A percentile compares a stretch with the other conserved stretches of the same genome.
Evolutionary conservation across 2,329 filamentous ascomycete genomes (phyloP).

Genomic region (Neoscytalidium dimidiatum): DNA sequence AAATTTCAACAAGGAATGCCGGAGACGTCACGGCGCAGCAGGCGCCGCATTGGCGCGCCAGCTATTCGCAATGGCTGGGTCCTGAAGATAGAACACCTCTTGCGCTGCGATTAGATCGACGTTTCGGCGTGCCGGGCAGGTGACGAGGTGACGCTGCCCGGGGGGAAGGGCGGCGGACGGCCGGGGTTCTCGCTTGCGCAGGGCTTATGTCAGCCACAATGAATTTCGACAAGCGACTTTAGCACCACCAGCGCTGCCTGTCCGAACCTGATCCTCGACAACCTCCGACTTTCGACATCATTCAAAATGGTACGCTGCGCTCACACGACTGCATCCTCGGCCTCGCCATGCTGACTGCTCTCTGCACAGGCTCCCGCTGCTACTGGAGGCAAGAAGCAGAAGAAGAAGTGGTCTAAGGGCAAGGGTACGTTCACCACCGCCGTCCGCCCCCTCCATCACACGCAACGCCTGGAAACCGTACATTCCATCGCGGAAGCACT

Average conservation of each 20-base stretch:
- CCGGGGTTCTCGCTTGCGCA: neutral
- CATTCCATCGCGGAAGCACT: neutral
- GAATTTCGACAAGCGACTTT: slow-evolving; percentile 21
- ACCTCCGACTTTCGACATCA: slow-evolving; percentile 33
- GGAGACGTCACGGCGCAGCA: neutral
- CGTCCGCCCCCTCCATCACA: slow-evolving; percentile 19
- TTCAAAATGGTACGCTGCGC: slow-evolving; percentile 44
- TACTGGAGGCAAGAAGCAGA: slow-evolving; percentile 75
- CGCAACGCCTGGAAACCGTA: neutral
- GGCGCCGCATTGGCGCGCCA: neutral
- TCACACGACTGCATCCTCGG: neutral
- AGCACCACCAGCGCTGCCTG: slow-evolving; percentile 1
- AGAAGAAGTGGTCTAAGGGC: slow-evolving; percentile 77
- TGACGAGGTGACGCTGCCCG: slow-evolving; percentile 2
- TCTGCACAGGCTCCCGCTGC: slow-evolving; percentile 52
- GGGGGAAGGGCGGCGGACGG: neutral
- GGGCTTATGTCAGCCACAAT: slow-evolving; percentile 13
- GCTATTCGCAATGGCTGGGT: neutral
- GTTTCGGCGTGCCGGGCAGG: neutral
- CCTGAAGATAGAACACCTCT: too few relatives aligned
- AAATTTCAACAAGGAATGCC: neutral
- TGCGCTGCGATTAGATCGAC: neutral
- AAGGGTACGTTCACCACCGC: slow-evolving; percentile 50
- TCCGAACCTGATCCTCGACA: slow-evolving; percentile 17
- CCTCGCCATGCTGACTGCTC: slow-evolving; percentile 1